Evolutionary conservation across 2,329 filamentous ascomycete genomes (phyloP), one percentile per base, ranked within the genome.

Genomic region (Dactylellina cionopaga): DNA sequence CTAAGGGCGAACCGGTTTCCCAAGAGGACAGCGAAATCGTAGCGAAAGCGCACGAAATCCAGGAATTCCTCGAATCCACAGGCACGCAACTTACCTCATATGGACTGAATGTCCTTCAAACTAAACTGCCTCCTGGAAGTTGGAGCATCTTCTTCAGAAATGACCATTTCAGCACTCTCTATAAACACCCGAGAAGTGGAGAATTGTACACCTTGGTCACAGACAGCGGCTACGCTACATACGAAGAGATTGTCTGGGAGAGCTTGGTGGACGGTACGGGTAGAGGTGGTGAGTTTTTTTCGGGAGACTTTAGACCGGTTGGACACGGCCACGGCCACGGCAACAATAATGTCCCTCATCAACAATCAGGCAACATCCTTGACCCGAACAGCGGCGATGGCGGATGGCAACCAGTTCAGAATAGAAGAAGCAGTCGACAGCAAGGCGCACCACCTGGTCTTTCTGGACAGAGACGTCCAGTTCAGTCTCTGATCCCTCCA

Each of bases 211-310:
- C 91, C 0, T 83, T 99, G 2, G 92, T 99, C 11, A 98, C 95
- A 0, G 95, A 99, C 79, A 90, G 92, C 24, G 95, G 95, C 0
- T 99, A 96, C 78, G 89, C 90, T 9, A 86, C 85, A 7, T 92
- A 97, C 76, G 90, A 92, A 13, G 94, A 98, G 79, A 88, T 99
- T 10, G 92, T 99, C 0, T 99, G 95, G 95, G 95, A 99, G 80
- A 95, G 90, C 7, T 84, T 99, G 1, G 89, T 90, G 0, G 94
- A 98, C 77, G 89, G 96, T 19, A 95, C 89, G 55, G 95, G 95
- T 5, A 89, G 91, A 77, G 86, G 86, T 11, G 89, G 91, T 1
- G 91, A 93, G 78, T 92, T 96, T 77, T 92, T 92, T 76, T 92
- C 92, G 0, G 95, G 95, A 1, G 93, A 98, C 77, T 98, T 98